Percentiles rank a stretch among this genome's conserved stretches.
phyloP scores from a whole-genome alignment of 306 rosid genomes.

The Crotalaria pallida region DNA sequence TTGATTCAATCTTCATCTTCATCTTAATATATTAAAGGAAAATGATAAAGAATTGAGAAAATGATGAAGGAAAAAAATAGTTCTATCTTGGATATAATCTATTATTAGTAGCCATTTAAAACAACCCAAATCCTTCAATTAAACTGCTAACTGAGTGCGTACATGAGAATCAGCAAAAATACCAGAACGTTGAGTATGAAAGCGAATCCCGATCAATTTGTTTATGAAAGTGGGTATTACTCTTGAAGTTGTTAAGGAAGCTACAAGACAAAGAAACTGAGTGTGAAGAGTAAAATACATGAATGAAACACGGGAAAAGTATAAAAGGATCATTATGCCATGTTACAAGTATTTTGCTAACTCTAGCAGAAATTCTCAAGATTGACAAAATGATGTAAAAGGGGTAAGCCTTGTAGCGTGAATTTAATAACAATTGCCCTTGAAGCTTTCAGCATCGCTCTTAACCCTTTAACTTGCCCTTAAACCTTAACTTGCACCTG shows the following conservation, averaged over 20 bases:
- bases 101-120: not conserved
- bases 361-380: constrained; percentile 16
- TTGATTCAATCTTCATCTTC: too few species aligned
- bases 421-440: not conserved
- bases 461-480: too few species aligned
- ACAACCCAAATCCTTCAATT: not conserved
- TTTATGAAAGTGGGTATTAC: not conserved
- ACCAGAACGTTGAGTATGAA: too few species aligned
- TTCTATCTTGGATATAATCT: too few species aligned
- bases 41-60: too few species aligned
- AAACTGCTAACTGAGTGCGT: not conserved
- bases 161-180: not conserved
- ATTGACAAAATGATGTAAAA: not conserved
- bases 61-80: too few species aligned
- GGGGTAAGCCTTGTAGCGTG: not conserved
- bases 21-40: too few species aligned
- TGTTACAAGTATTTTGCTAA: constrained; percentile 18
- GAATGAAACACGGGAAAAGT: constrained; percentile 3
- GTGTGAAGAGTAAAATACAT: not conserved
- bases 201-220: not conserved
- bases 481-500: constrained; percentile 31
- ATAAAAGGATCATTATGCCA: constrained; percentile 20
- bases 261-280: constrained; percentile 18
- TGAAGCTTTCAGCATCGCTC: not conserved
- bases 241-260: constrained; percentile 14